These are phyloP conservation scores for Adansonia grandidieri DNA, from an alignment of 441 rosid genomes.

Conservation along the genomic window DNA sequence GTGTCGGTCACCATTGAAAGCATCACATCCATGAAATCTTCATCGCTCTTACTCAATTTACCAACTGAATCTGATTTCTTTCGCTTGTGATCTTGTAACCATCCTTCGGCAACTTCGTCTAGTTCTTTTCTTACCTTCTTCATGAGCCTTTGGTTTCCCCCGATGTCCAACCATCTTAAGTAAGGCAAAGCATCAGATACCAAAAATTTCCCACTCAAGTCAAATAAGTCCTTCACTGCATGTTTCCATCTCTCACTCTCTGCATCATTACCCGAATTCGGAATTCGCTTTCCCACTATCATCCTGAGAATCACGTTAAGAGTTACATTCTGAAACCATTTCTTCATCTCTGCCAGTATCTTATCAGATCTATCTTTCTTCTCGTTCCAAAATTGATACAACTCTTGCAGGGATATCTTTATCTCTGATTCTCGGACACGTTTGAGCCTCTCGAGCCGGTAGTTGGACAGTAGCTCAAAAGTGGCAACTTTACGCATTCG, in stretches of 20 bases:
- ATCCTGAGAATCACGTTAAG: slow-evolving; percentile 36
- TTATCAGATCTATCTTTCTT: slow-evolving; percentile 5
- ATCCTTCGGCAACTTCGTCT: slow-evolving; percentile 26
- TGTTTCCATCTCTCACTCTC: slow-evolving; percentile 20
- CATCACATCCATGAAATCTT: slow-evolving; percentile 47
- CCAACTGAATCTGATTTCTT: not conserved
- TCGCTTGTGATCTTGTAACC: slow-evolving; percentile 42
- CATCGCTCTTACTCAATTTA: not conserved
- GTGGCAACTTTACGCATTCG: slow-evolving; percentile 44
- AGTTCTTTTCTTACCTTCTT: slow-evolving; percentile 35
- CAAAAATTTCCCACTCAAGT: slow-evolving; percentile 33
- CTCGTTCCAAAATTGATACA: slow-evolving; percentile 33
- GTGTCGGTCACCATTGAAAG: slow-evolving; percentile 12
- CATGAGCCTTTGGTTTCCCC: slow-evolving; percentile 36
- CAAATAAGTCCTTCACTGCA: slow-evolving; percentile 27
- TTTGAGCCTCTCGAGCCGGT: slow-evolving; percentile 34
- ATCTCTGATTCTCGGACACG: slow-evolving; percentile 38
- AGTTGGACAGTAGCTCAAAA: slow-evolving; percentile 48
- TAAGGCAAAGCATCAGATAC: slow-evolving; percentile 41
- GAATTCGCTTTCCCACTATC: slow-evolving; percentile 36
- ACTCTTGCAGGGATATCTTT: slow-evolving; percentile 22
- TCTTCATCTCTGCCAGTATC: slow-evolving; percentile 41
- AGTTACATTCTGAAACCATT: slow-evolving; percentile 41
- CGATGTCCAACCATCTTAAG: slow-evolving; percentile 47
- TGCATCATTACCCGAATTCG: not conserved